phyloP scores from a whole-genome alignment of 352 stramenopile genomes.

The Globisporangium mamillatum region DNA sequence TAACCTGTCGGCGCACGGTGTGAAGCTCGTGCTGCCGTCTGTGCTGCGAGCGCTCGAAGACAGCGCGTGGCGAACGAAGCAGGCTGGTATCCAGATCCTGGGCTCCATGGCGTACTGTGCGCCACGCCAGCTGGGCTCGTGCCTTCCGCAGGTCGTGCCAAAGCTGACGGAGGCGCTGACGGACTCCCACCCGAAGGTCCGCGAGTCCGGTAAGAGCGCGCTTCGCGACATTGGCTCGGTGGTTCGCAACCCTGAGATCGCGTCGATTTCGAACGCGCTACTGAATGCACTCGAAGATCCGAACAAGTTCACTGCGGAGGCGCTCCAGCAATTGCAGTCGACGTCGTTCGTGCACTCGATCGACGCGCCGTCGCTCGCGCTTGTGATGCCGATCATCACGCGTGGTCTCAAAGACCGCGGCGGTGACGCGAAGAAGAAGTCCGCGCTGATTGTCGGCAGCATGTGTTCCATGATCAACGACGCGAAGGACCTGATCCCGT shows the following conservation, averaged over 20 bases:
- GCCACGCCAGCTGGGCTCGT: slow-evolving; percentile 97
- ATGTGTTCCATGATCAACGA: slow-evolving; percentile 99
- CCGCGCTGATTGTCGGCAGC: slow-evolving; percentile 98
- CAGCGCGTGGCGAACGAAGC: slow-evolving; percentile 97
- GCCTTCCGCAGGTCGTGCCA: slow-evolving; percentile 98
- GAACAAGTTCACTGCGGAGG: slow-evolving; percentile 88
- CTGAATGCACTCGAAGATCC: slow-evolving; percentile 96
- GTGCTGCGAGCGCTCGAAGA: slow-evolving; percentile 95
- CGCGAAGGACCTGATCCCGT: slow-evolving; percentile 96
- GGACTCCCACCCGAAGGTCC: slow-evolving; percentile 99
- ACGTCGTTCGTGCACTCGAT: slow-evolving; percentile 99
- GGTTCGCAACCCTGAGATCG: slow-evolving; percentile 99
- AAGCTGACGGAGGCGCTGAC: slow-evolving; percentile 96
- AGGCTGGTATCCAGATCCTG: slow-evolving; percentile 97
- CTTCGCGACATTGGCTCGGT: slow-evolving; percentile 97
- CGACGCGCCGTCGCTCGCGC: slow-evolving; percentile 97
- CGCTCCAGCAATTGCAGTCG: slow-evolving; percentile 96
- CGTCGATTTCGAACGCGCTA: slow-evolving; percentile 91
- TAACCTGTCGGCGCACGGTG: slow-evolving; percentile 97
- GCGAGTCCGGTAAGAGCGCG: slow-evolving; percentile 93
- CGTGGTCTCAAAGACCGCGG: slow-evolving; percentile 96
- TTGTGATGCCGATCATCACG: slow-evolving; percentile 99
- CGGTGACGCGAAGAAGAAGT: slow-evolving; percentile 98
- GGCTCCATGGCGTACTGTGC: slow-evolving; percentile 97
- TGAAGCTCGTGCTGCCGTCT: slow-evolving; percentile 98